These are phyloP conservation scores for Corymbia maculata DNA, from an alignment of 345 rosid genomes.

Conservation along the genomic window DNA sequence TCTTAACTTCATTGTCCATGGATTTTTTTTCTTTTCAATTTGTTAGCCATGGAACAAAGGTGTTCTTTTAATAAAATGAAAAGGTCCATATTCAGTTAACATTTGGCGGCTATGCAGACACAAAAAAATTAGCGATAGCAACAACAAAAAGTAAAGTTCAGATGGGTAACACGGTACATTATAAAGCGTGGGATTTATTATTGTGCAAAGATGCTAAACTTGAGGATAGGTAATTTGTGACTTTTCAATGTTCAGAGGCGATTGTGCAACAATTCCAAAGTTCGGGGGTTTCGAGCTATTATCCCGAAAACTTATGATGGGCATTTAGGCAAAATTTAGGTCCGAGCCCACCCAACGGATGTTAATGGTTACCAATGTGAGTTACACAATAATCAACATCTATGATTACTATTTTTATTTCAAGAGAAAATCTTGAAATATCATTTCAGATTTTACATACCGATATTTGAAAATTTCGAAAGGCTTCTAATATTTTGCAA, in stretches of 20 bases:
- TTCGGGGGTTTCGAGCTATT: neutral
- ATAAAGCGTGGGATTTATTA: neutral
- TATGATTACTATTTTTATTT: neutral
- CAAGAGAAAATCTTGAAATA: neutral
- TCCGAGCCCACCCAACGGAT: neutral
- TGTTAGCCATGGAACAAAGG: too few species aligned
- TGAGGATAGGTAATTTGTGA: neutral
- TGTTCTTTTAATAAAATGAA: too few species aligned
- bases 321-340: neutral
- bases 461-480: neutral
- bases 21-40: too few species aligned
- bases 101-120: too few species aligned
- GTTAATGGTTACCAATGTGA: neutral
- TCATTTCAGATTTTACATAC: neutral
- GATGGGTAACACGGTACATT: neutral
- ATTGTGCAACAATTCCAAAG: neutral
- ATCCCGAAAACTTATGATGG: neutral
- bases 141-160: neutral
- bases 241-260: neutral
- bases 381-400: neutral
- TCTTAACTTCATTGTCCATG: too few species aligned
- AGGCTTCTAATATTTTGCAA: neutral
- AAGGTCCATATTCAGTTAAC: too few species aligned
- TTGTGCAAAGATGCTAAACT: neutral
- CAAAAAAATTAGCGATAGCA: neutral